Evolutionary conservation across 352 stramenopile genomes (phyloP).

Genomic region (Phytophthora nicotianae): DNA sequence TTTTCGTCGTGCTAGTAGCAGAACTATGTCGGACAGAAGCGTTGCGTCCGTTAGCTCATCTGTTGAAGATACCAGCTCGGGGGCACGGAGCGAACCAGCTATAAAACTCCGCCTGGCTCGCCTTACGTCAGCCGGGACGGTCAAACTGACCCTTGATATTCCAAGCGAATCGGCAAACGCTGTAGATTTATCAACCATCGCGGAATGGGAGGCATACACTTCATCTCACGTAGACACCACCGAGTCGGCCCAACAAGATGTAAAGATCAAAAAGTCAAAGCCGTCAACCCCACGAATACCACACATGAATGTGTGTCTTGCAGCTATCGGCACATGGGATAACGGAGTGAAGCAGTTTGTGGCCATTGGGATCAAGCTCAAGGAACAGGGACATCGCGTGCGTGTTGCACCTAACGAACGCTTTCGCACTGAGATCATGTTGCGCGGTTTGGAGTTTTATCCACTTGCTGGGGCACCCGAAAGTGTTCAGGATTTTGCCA

Average conservation of each 20-base stretch:
- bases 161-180: conserved; percentile 24
- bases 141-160: conserved; percentile 27
- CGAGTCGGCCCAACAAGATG: conserved; percentile 25
- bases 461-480: conserved; percentile 39
- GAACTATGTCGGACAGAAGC: background rate
- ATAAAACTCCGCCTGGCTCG: conserved; percentile 17
- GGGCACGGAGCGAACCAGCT: background rate
- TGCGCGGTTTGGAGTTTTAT: conserved; percentile 53
- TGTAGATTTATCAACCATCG: conserved; percentile 15
- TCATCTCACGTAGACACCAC: conserved; percentile 11
- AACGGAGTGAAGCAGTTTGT: conserved; percentile 64
- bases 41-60: background rate
- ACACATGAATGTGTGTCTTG: conserved; percentile 47
- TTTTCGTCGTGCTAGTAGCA: conserved; percentile 18
- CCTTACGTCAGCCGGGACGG: conserved; percentile 13
- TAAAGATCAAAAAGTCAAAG: conserved; percentile 3
- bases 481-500: conserved; percentile 33
- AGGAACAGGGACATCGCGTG: conserved; percentile 76
- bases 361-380: conserved; percentile 60
- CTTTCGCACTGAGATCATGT: conserved; percentile 62
- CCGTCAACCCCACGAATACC: conserved; percentile 13
- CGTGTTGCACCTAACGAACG: conserved; percentile 75
- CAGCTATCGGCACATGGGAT: conserved; percentile 48
- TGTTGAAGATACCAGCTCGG: background rate
- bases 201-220: conserved; percentile 29